Percentiles rank a stretch among this genome's conserved stretches.
These are phyloP conservation scores for Tausonia pullulans DNA, from an alignment of 1,284 basidiomycete species.

Conservation along the genomic window DNA sequence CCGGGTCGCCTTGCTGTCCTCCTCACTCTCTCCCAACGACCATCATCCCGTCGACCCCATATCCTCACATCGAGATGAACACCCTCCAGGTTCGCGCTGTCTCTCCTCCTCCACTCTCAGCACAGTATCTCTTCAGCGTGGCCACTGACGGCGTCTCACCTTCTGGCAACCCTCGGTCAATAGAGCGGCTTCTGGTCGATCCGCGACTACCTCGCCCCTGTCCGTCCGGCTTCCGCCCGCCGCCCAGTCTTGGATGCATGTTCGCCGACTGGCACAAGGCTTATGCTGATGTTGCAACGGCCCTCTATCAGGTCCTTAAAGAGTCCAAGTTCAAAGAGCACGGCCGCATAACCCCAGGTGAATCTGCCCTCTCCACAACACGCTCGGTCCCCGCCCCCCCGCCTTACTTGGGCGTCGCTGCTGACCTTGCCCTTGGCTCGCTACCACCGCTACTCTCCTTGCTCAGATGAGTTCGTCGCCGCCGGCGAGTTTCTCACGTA, in stretches of 20 bases:
- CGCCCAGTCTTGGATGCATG: not conserved
- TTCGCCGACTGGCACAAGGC: not conserved
- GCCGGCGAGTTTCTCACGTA: slow-evolving; percentile 63
- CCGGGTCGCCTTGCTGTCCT: no score
- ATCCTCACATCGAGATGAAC: no score
- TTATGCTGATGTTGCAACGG: not conserved
- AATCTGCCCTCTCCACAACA: slow-evolving; percentile 25
- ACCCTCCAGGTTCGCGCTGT: no score
- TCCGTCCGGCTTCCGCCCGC: not conserved
- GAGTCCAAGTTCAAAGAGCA: slow-evolving; percentile 99
- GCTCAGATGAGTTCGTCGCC: slow-evolving; percentile 82
- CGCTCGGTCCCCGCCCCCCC: slow-evolving; percentile 20
- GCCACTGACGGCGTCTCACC: not conserved
- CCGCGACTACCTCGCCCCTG: slow-evolving; percentile 1
- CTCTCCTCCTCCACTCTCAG: no score
- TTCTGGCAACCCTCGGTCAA: no score
- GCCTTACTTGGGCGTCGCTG: slow-evolving; percentile 14
- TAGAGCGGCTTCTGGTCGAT: not conserved
- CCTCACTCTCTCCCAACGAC: no score
- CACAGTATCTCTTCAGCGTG: not conserved
- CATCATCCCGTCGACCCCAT: no score
- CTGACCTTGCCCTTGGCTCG: not conserved
- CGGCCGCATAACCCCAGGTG: slow-evolving; percentile 89
- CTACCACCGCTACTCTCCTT: not conserved
- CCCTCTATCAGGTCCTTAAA: slow-evolving; percentile 61